Base-by-base conservation (phyloP, 2,329 filamentous ascomycete genomes). In the Trichoderma sp. region DNA sequence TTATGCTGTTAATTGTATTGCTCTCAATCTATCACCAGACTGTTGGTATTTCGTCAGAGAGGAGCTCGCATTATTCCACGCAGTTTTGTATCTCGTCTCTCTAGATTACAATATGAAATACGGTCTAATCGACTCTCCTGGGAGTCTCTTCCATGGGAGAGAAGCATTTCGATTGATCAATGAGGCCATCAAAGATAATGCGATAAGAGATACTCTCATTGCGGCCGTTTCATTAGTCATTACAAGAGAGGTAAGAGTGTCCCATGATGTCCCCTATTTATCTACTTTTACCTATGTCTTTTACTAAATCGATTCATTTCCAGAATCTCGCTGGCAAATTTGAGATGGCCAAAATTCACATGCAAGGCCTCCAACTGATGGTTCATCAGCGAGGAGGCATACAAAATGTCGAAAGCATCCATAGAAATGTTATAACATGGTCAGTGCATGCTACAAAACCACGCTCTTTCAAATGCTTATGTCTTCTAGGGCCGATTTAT, bases 281-380 rank as follows among this genome's bases (percentile, higher is more conserved):
- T n/a, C 1, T 1, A 8, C 4, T 26, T 39, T 28, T 21, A 1
- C n/a, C 21, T 4, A 14, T 24, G 5, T 16, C 18, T 7, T 32
- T 58, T 34, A 14, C 28, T 61, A 18, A 61, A 0, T 1, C 2
- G 6, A 2, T 8, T 24, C 4, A 13, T 0, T 10, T 24, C 30
- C 14, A 65, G 61, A 56, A 65, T 65, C 51, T 65, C 13, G 61
- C 49, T 3, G 61, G 61, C 13, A 54, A 65, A 56, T 65, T 65
- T 34, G 61, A 65, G 4, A 26, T 32, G 11, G 61, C 51, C 13
- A 56, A 46, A 56, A 65, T 65, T 5, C 61, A 65, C 16, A 65
- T 65, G 61, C 28, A 65, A 16, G 61, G 61, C 1, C 61, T 65
- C 30, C 34, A 46, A 18, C 26, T 43, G 3, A 65, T 65, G 61